Conservation (phyloP, 139 green algal genomes). For the Chlamydomonas asymmetrica region DNA sequence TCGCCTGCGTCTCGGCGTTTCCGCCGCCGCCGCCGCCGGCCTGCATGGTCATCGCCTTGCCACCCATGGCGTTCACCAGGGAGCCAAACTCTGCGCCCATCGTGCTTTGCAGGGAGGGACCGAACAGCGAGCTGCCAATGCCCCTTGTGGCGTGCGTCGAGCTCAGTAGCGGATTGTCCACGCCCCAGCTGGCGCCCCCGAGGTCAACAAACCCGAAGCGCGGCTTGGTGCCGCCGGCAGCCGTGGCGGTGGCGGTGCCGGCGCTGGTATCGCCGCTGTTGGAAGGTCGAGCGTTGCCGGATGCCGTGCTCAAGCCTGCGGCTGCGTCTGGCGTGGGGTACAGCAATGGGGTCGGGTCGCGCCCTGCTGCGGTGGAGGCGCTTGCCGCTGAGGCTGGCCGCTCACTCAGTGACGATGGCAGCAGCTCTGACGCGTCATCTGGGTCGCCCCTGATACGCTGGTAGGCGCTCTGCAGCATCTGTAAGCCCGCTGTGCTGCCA, state of each 20-base stretch:
- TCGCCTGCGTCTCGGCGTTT: neutral
- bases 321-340: no score
- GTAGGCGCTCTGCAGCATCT: no score
- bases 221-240: conserved; percentile 5
- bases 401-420: no score
- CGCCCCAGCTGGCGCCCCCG: conserved; percentile 26
- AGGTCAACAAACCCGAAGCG: conserved; percentile 32
- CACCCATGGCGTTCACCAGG: neutral
- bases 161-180: conserved; percentile 20
- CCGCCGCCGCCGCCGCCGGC: neutral
- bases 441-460: no score
- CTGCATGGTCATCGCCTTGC: conserved; percentile 1
- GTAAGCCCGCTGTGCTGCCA: no score
- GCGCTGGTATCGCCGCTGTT: neutral
- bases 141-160: neutral
- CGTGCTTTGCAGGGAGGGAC: neutral
- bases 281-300: no score
- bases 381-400: neutral
- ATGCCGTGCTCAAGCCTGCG: no score
- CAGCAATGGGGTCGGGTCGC: neutral
- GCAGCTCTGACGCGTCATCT: no score
- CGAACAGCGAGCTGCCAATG: neutral
- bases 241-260: neutral
- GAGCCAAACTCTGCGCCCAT: conserved; percentile 12
- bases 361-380: neutral